A percentile compares a stretch with the other conserved stretches of the same genome.
These are phyloP conservation scores for Coffea canephora DNA, from an alignment of 257 asterid species.

Conservation along the genomic window DNA sequence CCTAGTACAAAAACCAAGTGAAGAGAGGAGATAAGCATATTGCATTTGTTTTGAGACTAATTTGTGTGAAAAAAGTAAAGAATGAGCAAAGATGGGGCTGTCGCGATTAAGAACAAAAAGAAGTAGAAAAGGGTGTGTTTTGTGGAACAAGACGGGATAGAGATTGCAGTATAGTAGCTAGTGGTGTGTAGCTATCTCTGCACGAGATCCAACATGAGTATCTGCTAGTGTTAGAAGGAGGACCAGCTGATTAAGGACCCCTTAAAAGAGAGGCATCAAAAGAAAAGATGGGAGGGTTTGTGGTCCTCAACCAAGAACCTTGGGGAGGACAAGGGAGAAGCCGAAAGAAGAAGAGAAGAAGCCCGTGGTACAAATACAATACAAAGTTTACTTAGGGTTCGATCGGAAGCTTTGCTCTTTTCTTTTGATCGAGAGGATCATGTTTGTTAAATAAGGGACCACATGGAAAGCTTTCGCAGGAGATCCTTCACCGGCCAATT, in stretches of 20 bases:
- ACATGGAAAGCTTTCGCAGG: slow-evolving; percentile 18
- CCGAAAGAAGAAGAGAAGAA: slow-evolving; percentile 19
- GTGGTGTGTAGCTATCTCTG: background rate
- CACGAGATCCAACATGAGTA: slow-evolving; percentile 11
- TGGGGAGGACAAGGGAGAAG: slow-evolving; percentile 30
- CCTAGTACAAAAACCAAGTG: background rate
- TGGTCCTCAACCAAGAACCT: slow-evolving; percentile 51
- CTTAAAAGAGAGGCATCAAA: slow-evolving; percentile 18
- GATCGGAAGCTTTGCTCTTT: slow-evolving; percentile 19
- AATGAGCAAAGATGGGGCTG: background rate
- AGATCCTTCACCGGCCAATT: background rate
- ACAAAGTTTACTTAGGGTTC: slow-evolving; percentile 34
- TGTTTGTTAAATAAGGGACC: slow-evolving; percentile 35
- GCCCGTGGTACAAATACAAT: background rate
- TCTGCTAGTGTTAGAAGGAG: background rate
- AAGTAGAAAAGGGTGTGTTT: background rate
- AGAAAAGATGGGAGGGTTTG: slow-evolving; percentile 20
- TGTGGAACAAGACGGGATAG: background rate
- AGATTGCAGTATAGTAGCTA: background rate
- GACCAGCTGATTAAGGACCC: slow-evolving; percentile 2
- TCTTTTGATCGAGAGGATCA: background rate
- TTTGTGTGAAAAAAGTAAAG: background rate
- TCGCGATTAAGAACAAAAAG: background rate
- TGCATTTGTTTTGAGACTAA: background rate
- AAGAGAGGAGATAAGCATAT: background rate